These are phyloP conservation scores for Microbotryum silenes-acaulis DNA, from an alignment of 1,284 basidiomycete genomes.

Conservation along the genomic window DNA sequence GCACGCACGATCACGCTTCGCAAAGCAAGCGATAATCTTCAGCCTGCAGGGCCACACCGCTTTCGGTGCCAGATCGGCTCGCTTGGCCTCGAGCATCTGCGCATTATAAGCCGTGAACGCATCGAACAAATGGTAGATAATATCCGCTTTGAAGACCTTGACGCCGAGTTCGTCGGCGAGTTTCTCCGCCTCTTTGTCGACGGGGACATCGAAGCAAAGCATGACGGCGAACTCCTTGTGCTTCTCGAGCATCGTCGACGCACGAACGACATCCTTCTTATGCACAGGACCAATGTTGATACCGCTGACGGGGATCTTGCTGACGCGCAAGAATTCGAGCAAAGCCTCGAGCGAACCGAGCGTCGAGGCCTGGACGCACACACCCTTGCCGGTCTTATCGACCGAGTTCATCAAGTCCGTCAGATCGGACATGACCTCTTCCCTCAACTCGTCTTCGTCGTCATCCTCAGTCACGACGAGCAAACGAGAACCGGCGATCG, in stretches of 20 bases:
- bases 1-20: constrained; percentile 75
- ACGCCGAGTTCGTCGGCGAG: constrained; percentile 91
- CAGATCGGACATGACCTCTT: constrained; percentile 95
- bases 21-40: constrained; percentile 85
- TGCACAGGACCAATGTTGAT: constrained; percentile 98
- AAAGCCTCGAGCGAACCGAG: constrained; percentile 95
- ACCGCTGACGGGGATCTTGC: constrained; percentile 80
- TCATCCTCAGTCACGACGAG: constrained; percentile 88
- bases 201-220: constrained; percentile 88
- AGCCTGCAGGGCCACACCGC: constrained; percentile 97
- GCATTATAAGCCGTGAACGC: constrained; percentile 94
- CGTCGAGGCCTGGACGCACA: constrained; percentile 96
- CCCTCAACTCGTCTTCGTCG: constrained; percentile 88
- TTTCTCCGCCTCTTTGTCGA: constrained; percentile 83
- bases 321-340: constrained; percentile 86
- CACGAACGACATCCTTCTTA: constrained; percentile 90
- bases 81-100: constrained; percentile 87
- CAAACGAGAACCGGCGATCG: constrained; percentile 94
- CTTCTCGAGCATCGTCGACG: constrained; percentile 90
- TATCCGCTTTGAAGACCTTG: constrained; percentile 88
- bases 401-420: constrained; percentile 83
- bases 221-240: constrained; percentile 93
- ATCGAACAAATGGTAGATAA: constrained; percentile 98
- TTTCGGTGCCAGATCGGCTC: constrained; percentile 81
- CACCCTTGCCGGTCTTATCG: constrained; percentile 89